Conservation (phyloP, 306 rosid species). For the Fagus crenata region DNA sequence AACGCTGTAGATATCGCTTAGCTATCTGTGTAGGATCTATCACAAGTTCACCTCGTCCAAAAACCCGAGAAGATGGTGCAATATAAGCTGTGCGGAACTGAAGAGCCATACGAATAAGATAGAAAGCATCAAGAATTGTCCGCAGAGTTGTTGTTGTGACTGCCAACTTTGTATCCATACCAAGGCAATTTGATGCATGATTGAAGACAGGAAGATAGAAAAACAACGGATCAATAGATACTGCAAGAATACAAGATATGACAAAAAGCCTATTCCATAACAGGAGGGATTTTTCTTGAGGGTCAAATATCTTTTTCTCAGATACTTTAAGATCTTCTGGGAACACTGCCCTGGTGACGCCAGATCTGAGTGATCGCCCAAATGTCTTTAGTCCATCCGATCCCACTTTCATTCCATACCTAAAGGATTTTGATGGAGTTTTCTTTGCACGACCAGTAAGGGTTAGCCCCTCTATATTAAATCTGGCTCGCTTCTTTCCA, state of each 20-base stretch:
- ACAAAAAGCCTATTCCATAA: slow-evolving; percentile 83
- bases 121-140: slow-evolving; percentile 53
- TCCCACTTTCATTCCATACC: slow-evolving; percentile 51
- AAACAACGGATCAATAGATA: slow-evolving; percentile 82
- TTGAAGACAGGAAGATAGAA: slow-evolving; percentile 83
- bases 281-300: slow-evolving; percentile 78
- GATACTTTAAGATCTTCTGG: slow-evolving; percentile 81
- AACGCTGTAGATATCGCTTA: slow-evolving; percentile 61
- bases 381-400: slow-evolving; percentile 73
- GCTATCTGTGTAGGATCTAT: slow-evolving; percentile 81
- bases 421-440: slow-evolving; percentile 54
- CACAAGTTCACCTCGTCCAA: slow-evolving; percentile 96
- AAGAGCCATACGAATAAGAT: slow-evolving; percentile 67
- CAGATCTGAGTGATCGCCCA: slow-evolving; percentile 65
- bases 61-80: slow-evolving; percentile 87
- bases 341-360: slow-evolving; percentile 61
- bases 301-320: slow-evolving; percentile 65
- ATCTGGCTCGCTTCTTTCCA: slow-evolving; percentile 54
- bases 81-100: slow-evolving; percentile 85
- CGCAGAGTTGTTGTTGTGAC: slow-evolving; percentile 44
- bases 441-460: slow-evolving; percentile 40
- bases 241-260: slow-evolving; percentile 68
- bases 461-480: slow-evolving; percentile 49
- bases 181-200: slow-evolving; percentile 60
- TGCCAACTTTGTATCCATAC: slow-evolving; percentile 63